Evolutionary conservation across 306 rosid genomes (phyloP).

Genomic region (Ammopiptanthus mongolicus): DNA sequence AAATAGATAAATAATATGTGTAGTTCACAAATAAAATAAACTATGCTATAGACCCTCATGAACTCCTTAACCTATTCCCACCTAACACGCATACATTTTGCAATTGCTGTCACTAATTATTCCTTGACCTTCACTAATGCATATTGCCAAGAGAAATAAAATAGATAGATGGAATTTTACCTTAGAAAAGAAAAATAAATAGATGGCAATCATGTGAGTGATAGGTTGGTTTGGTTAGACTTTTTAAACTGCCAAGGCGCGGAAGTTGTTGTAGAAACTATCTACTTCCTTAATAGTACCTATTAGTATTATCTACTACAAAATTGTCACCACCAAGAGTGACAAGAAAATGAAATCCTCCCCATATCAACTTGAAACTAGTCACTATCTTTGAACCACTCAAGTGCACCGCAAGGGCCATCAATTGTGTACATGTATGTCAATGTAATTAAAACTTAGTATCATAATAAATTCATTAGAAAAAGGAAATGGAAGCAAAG

Average conservation of each 20-base stretch:
- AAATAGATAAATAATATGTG: too few relatives aligned
- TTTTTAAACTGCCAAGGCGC: slow-evolving; percentile 7
- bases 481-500: neutral
- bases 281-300: neutral
- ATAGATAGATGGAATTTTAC: neutral
- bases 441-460: neutral
- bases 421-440: neutral
- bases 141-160: too few relatives aligned
- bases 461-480: neutral
- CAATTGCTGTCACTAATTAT: too few relatives aligned
- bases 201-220: neutral
- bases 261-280: slow-evolving; percentile 11
- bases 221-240: slow-evolving; percentile 9
- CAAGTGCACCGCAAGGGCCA: neutral
- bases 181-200: neutral
- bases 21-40: too few relatives aligned
- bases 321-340: slow-evolving; percentile 10
- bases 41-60: too few relatives aligned
- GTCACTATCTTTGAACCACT: neutral
- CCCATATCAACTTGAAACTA: neutral
- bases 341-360: neutral
- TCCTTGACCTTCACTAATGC: neutral
- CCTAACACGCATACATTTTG: too few relatives aligned
- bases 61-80: too few relatives aligned
- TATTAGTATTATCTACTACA: neutral